Conservation (phyloP, 2,329 filamentous ascomycete species). For the Fusarium nelsonii region DNA sequence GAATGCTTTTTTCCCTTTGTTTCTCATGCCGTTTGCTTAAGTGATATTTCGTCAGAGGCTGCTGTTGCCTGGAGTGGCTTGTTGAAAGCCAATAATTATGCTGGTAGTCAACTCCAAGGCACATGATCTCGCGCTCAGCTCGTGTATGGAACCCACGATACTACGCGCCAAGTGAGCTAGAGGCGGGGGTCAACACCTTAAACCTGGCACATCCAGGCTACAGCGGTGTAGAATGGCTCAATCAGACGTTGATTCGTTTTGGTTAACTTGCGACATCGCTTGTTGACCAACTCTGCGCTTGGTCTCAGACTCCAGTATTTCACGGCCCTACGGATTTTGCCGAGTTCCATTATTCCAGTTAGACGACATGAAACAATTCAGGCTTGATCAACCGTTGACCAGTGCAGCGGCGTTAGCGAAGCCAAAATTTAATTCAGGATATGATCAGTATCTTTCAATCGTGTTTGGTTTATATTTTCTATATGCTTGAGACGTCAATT, state of each 20-base stretch:
- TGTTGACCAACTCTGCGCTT: too few species aligned
- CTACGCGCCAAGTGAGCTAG: slow-evolving; percentile 25
- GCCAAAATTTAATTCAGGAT: too few species aligned
- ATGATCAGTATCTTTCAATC: too few species aligned
- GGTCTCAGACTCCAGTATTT: too few species aligned
- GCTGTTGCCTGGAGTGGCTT: slow-evolving; percentile 44
- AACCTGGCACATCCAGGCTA: neutral
- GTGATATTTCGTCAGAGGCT: slow-evolving; percentile 26
- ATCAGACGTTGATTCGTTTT: neutral
- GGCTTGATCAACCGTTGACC: neutral
- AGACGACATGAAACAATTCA: too few species aligned
- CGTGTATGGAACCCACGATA: slow-evolving; percentile 33
- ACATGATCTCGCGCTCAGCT: slow-evolving; percentile 46
- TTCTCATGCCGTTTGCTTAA: neutral
- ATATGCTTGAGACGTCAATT: neutral
- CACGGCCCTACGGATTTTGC: too few species aligned
- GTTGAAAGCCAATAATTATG: slow-evolving; percentile 25
- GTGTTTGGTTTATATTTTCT: neutral
- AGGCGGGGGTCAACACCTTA: slow-evolving; percentile 6
- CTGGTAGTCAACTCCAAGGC: slow-evolving; percentile 15
- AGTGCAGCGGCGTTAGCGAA: neutral
- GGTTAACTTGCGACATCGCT: neutral
- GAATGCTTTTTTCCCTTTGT: neutral
- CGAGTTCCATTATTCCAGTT: too few species aligned
- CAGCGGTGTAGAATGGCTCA: neutral